Base-by-base conservation (phyloP, 177 flowering plant genomes). In the Vitis hybrid region DNA sequence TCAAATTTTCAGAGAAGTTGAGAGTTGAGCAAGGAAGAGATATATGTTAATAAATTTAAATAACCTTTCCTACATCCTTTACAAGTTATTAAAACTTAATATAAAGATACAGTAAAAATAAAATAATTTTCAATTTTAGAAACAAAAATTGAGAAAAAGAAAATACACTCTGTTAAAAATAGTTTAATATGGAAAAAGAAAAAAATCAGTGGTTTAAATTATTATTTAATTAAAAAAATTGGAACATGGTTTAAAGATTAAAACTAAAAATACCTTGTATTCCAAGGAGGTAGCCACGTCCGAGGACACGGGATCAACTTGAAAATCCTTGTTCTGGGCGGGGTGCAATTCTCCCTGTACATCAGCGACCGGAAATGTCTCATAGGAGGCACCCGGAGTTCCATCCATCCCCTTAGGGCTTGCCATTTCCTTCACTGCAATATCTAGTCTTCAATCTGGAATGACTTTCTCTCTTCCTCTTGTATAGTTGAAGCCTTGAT, bases 351-450 rank as follows among this genome's bases (percentile, higher is more conserved):
- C 88, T 50, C 11, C 68, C 1, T 72, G 70, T 3, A 61, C 80
- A 63, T 80, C 86, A 4, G 68, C 84, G 1, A 76, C 79, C 13
- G 86, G 90, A 72, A 86, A 86, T 26, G 73, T 59, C 51, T 16
- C 39, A 53, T 67, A 51, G 10, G 69, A 65, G 12, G 22, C 71
- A 2, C 11, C 68, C 7, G 61, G 39, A 3, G 61, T 26, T 15
- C 15, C 50, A 10, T 67, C 60, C 11, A 13, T 53, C 59, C n/a
- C 69, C 13, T 20, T 56, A n/a, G 68, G 34, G 52, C 73, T 70
- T 64, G 71, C 76, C 72, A 66, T 74, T 73, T 14, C 58, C 45
- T 39, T 39, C 45, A 39, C 45, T 39, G 45, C 45, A 39, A 39
- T 39, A 5, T 6, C 29, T 26, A 26, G 29, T 26, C 29, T 26